Percentiles rank a stretch among this genome's conserved stretches.
phyloP scores from a whole-genome alignment of 768 basidiomycete genomes.

The Psilocybe azurescens region DNA sequence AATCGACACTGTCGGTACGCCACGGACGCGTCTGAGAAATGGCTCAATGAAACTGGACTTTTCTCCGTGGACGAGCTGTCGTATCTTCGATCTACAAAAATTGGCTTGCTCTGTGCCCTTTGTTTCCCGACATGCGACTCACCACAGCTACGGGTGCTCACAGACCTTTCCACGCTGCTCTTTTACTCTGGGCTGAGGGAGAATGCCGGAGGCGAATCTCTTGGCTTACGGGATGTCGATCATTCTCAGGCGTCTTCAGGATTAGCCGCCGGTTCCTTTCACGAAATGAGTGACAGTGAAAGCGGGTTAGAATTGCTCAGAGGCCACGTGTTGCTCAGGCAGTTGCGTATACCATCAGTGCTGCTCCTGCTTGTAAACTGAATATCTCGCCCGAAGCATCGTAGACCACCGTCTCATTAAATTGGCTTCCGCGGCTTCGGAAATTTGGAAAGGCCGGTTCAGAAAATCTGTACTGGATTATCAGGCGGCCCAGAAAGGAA shows the following conservation, averaged over 20 bases:
- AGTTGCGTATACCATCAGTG: slow-evolving; percentile 34
- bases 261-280: not conserved
- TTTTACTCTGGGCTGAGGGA: slow-evolving; percentile 39
- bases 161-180: slow-evolving; percentile 54
- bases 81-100: slow-evolving; percentile 32
- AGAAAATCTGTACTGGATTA: slow-evolving; percentile 37
- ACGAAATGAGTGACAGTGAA: not conserved
- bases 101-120: slow-evolving; percentile 60
- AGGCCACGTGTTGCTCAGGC: slow-evolving; percentile 37
- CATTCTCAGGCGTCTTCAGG: not conserved
- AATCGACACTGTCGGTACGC: slow-evolving; percentile 41
- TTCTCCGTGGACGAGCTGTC: slow-evolving; percentile 33
- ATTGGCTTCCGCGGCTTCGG: slow-evolving; percentile 35
- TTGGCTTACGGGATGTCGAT: not conserved
- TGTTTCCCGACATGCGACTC: slow-evolving; percentile 65
- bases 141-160: slow-evolving; percentile 56
- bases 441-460: slow-evolving; percentile 49
- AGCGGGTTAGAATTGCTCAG: slow-evolving; percentile 25
- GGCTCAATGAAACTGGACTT: slow-evolving; percentile 24
- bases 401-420: slow-evolving; percentile 34
- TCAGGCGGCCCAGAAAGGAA: slow-evolving; percentile 36
- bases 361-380: not conserved
- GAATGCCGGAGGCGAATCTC: slow-evolving; percentile 1
- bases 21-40: slow-evolving; percentile 39
- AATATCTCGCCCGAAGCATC: slow-evolving; percentile 6